phyloP scores from a whole-genome alignment of 2,329 filamentous ascomycete species.

The Pseudogymnoascus sp. region DNA sequence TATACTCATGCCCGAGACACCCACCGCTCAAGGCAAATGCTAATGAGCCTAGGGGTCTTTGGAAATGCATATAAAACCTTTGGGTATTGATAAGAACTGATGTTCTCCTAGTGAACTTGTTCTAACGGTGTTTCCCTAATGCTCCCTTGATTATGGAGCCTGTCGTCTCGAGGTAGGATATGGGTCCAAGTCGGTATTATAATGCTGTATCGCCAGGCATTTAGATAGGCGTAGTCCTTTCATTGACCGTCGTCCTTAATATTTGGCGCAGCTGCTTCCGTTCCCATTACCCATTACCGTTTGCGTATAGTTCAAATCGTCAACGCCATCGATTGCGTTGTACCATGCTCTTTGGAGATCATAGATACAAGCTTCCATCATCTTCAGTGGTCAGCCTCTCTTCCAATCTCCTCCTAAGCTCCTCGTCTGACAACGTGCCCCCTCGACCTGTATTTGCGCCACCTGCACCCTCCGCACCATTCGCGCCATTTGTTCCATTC shows the following conservation, averaged over 20 bases:
- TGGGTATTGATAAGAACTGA: background rate
- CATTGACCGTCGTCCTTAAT: background rate
- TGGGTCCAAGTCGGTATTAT: background rate
- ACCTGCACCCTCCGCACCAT: background rate
- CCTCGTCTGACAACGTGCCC: conserved; percentile 50
- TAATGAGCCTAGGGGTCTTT: background rate
- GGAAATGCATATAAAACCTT: background rate
- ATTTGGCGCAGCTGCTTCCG: background rate
- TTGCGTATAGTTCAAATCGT: background rate
- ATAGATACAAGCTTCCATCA: conserved; percentile 58
- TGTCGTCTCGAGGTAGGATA: background rate
- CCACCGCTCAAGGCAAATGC: too few relatives aligned
- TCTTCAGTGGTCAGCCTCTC: conserved; percentile 45
- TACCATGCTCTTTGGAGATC: conserved; percentile 18
- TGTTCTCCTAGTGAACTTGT: background rate
- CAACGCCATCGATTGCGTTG: background rate
- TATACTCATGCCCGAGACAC: too few relatives aligned
- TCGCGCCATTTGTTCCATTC: conserved; percentile 12
- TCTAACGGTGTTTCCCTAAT: background rate
- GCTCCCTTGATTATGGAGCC: background rate
- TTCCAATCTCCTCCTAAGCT: conserved; percentile 49
- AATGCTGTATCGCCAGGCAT: background rate
- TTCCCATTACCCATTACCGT: background rate
- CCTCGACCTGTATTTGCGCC: conserved; percentile 24
- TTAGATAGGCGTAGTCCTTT: background rate